A percentile compares a stretch with the other conserved stretches of the same genome.
Conservation (phyloP, 75 land plant genomes). For the Selaginella moellendorffii region DNA sequence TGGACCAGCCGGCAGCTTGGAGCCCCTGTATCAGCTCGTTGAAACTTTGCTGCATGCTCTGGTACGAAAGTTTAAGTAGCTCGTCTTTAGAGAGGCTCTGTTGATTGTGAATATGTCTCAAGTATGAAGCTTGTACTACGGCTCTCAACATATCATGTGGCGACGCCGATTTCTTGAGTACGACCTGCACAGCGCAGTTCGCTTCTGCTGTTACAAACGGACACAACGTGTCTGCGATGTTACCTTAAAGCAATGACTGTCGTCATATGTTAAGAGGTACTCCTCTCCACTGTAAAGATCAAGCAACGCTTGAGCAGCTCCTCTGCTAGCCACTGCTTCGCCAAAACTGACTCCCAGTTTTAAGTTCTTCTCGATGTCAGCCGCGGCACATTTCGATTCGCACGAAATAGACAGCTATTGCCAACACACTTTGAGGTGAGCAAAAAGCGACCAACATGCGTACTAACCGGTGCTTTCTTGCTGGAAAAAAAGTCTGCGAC, state of each 20-base stretch:
- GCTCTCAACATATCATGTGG: conserved; percentile 82
- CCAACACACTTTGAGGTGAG: not conserved
- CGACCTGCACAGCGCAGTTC: conserved; percentile 34
- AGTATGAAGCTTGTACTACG: conserved; percentile 60
- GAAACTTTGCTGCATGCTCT: conserved; percentile 54
- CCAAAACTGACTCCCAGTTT: conserved; percentile 62
- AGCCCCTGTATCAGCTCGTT: conserved; percentile 35
- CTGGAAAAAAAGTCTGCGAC: conserved; percentile 25
- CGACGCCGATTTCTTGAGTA: conserved; percentile 52
- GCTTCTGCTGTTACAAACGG: not conserved
- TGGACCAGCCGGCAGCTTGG: conserved; percentile 48
- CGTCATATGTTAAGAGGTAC: conserved; percentile 52
- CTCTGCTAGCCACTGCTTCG: conserved; percentile 34
- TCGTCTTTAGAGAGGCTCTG: conserved; percentile 26
- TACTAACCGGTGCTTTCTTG: not conserved
- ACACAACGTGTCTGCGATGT: not conserved
- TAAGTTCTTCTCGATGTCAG: conserved; percentile 40
- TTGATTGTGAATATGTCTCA: conserved; percentile 48
- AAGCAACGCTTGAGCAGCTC: conserved; percentile 50
- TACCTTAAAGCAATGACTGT: conserved; percentile 10
- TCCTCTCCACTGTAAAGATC: conserved; percentile 50
- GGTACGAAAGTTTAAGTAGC: conserved; percentile 33
- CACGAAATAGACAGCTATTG: not conserved
- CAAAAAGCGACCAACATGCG: not conserved
- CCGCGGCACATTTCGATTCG: conserved; percentile 50